These are phyloP conservation scores for Aspergillus hiratsukae DNA, from an alignment of 2,329 filamentous ascomycete species.

Conservation along the genomic window DNA sequence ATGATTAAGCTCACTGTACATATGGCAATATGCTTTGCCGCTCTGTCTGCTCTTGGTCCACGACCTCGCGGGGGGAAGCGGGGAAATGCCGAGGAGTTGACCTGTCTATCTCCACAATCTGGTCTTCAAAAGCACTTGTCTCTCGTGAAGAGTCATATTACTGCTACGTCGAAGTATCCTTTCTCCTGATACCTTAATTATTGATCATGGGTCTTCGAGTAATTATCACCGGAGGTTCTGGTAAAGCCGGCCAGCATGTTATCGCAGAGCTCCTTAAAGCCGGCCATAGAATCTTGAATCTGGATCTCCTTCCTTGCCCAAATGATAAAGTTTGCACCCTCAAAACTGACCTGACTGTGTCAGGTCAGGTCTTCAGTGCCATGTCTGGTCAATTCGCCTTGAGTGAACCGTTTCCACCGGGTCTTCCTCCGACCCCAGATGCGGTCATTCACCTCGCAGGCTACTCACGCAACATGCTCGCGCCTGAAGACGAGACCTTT, in stretches of 20 bases:
- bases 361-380: conserved; percentile 54
- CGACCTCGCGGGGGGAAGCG: background rate
- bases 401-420: conserved; percentile 30
- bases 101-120: background rate
- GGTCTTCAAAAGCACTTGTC: background rate
- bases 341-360: conserved; percentile 53
- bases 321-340: conserved; percentile 50
- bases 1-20: background rate
- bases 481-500: conserved; percentile 58
- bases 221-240: conserved; percentile 54
- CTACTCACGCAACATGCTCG: conserved; percentile 57
- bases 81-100: background rate
- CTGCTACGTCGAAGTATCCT: background rate
- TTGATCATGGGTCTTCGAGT: conserved; percentile 38
- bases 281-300: conserved; percentile 52
- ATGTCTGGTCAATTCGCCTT: conserved; percentile 55
- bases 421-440: conserved; percentile 47
- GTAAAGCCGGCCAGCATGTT: conserved; percentile 53
- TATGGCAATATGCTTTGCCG: background rate
- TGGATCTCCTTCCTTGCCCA: conserved; percentile 48
- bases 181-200: background rate
- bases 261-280: conserved; percentile 49
- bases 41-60: background rate
- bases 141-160: background rate
- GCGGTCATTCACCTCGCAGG: conserved; percentile 61